Evolutionary conservation across 2,329 filamentous ascomycete genomes (phyloP), one percentile per base, ranked within the genome.

Genomic region (Phoma herbarum): DNA sequence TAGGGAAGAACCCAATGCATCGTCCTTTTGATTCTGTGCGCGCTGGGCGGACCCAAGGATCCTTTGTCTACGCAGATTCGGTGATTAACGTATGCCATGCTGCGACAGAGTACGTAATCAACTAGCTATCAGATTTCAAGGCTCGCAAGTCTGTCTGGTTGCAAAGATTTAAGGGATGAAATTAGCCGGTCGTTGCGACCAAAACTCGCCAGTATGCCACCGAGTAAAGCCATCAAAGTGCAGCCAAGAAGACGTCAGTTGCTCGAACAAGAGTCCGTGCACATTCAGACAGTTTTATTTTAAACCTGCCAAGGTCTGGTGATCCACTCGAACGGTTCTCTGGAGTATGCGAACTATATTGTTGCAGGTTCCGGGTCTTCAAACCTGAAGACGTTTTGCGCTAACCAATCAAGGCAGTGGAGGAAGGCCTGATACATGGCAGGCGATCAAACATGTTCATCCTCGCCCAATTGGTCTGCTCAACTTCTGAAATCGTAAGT

Each of bases 311-410:
- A n/a, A 48, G 58, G 50, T 48, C 60, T 51, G 45, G 23, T 37
- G 44, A 50, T 52, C 52, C 59, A 31, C 26, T 44, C 22, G 31
- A 52, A 39, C 33, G 53, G 52, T 52, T 47, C 47, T 44, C 20
- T 39, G 18, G 35, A 52, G 50, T 48, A 28, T 50, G 22, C 31
- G 31, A 44, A 49, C 33, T 26, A 41, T 46, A 37, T 48, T 55
- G 51, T 50, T 57, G 53, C 49, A 54, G 39, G 22, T 62, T 37
- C 31, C 59, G 37, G 23, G 52, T 59, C 43, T 45, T 69, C 59
- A 65, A 66, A 69, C 63, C 44, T 52, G 54, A 63, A 56, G 53
- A 53, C 58, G 60, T 66, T 69, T 67, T 66, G 53, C 63, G 54
- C 62, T 60, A 63, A 41, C 33, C 35, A 45, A 18, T 23, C 45